Percentiles rank a stretch among this genome's conserved stretches.
Evolutionary conservation across 257 asterid genomes (phyloP).

Genomic region (Henckelia pumila): DNA sequence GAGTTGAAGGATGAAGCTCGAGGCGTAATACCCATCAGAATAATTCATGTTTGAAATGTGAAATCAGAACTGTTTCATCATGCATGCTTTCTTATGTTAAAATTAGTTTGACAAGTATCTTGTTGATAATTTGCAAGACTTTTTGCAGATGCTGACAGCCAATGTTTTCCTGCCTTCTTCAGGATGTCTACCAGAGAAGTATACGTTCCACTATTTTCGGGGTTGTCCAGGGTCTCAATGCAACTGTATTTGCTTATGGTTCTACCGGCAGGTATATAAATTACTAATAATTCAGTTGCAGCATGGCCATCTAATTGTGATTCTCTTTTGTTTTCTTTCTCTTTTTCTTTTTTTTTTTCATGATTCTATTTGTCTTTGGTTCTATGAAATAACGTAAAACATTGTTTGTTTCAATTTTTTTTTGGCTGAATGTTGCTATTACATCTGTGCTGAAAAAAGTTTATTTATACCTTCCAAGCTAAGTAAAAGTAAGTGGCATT

Average conservation of each 20-base stretch:
- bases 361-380: no score
- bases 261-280: constrained; percentile 82
- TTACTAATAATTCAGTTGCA: constrained; percentile 7
- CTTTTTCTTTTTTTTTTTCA: no score
- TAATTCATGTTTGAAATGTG: constrained; percentile 18
- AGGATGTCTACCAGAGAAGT: constrained; percentile 82
- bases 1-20: constrained; percentile 1
- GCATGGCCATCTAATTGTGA: constrained; percentile 4
- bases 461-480: constrained; percentile 16
- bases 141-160: constrained; percentile 18
- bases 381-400: background rate
- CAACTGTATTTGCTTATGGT: constrained; percentile 96
- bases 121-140: background rate
- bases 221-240: constrained; percentile 92
- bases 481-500: background rate
- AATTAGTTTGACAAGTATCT: constrained; percentile 11
- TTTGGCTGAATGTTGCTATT: constrained; percentile 7
- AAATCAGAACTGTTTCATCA: constrained; percentile 8
- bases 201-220: constrained; percentile 71
- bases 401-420: constrained; percentile 5
- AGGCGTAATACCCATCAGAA: constrained; percentile 2
- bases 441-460: background rate
- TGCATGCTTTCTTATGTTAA: constrained; percentile 10
- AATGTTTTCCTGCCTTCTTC: constrained; percentile 29
- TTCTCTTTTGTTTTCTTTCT: no score